phyloP scores from a whole-genome alignment of 306 rosid species.

The Argentina anserina region DNA sequence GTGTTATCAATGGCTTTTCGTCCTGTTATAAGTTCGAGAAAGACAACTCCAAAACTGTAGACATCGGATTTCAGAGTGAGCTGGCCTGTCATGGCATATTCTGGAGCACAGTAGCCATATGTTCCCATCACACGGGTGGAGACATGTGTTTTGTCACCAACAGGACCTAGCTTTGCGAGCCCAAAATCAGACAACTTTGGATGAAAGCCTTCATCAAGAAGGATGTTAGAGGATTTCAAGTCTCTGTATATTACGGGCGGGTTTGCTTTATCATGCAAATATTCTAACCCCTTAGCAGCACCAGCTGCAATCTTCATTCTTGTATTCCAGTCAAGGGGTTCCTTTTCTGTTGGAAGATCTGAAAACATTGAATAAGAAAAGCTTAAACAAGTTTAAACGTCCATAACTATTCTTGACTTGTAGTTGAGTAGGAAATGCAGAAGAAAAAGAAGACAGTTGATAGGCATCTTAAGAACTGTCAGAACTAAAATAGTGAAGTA shows the following conservation, averaged over 20 bases:
- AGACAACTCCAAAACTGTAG: slow-evolving; percentile 79
- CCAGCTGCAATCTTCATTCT: slow-evolving; percentile 87
- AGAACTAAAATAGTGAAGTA: neutral
- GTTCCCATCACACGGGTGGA: slow-evolving; percentile 83
- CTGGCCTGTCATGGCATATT: slow-evolving; percentile 77
- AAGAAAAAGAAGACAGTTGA: neutral
- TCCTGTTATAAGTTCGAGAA: slow-evolving; percentile 81
- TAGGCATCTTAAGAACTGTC: neutral
- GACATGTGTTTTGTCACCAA: slow-evolving; percentile 75
- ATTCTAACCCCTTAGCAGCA: slow-evolving; percentile 83
- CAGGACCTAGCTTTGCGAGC: slow-evolving; percentile 76
- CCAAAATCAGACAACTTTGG: slow-evolving; percentile 85
- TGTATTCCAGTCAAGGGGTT: slow-evolving; percentile 81
- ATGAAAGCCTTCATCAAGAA: slow-evolving; percentile 62
- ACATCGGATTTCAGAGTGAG: slow-evolving; percentile 76
- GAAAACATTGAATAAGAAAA: slow-evolving; percentile 24
- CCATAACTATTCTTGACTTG: neutral
- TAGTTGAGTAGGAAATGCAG: neutral
- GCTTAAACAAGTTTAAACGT: neutral
- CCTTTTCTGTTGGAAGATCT: slow-evolving; percentile 62
- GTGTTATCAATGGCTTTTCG: slow-evolving; percentile 67
- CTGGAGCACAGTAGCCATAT: slow-evolving; percentile 86
- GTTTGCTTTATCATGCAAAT: slow-evolving; percentile 63
- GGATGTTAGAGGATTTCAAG: slow-evolving; percentile 77
- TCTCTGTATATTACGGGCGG: slow-evolving; percentile 80